A percentile compares a stretch with the other conserved stretches of the same genome.
phyloP scores from a whole-genome alignment of 768 basidiomycete species.

The Lactifluus pinguis region DNA sequence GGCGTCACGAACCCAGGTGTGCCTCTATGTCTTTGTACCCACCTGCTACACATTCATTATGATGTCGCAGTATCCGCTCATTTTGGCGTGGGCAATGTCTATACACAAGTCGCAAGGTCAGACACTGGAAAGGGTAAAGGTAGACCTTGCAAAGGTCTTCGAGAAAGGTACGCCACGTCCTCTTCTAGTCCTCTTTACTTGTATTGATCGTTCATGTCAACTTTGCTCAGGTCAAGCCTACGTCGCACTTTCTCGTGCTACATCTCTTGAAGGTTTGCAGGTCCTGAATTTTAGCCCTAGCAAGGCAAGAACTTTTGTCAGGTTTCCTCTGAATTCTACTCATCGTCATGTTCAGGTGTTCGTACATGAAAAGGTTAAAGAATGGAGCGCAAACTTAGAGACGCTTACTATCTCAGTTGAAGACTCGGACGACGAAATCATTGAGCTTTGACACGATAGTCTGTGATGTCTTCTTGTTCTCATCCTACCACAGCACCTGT shows the following conservation, averaged over 20 bases:
- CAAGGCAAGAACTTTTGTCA: constrained; percentile 41
- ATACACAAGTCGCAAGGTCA: constrained; percentile 99
- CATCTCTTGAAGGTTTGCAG: constrained; percentile 75
- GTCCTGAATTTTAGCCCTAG: constrained; percentile 67
- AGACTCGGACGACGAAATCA: constrained; percentile 1
- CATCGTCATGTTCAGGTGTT: constrained; percentile 12
- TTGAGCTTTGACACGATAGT: background rate
- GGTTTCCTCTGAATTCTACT: background rate
- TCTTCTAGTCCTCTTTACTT: background rate
- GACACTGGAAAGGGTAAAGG: constrained; percentile 89
- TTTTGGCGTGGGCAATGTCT: constrained; percentile 95
- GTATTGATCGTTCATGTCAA: background rate
- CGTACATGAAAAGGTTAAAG: constrained; percentile 40
- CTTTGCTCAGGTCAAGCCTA: constrained; percentile 70
- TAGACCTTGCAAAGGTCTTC: constrained; percentile 88
- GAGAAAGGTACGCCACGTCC: constrained; percentile 59
- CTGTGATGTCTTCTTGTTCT: background rate
- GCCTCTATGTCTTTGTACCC: constrained; percentile 14
- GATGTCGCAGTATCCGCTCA: constrained; percentile 59
- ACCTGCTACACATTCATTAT: background rate
- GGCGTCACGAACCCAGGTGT: constrained; percentile 69
- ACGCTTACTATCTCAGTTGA: constrained; percentile 28
- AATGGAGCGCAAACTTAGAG: constrained; percentile 65
- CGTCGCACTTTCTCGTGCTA: constrained; percentile 84
- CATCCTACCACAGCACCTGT: background rate